Evolutionary conservation across 495 filamentous ascomycete genomes (phyloP), one percentile per base, ranked within the genome.

Genomic region (Aspergillus hancockii): DNA sequence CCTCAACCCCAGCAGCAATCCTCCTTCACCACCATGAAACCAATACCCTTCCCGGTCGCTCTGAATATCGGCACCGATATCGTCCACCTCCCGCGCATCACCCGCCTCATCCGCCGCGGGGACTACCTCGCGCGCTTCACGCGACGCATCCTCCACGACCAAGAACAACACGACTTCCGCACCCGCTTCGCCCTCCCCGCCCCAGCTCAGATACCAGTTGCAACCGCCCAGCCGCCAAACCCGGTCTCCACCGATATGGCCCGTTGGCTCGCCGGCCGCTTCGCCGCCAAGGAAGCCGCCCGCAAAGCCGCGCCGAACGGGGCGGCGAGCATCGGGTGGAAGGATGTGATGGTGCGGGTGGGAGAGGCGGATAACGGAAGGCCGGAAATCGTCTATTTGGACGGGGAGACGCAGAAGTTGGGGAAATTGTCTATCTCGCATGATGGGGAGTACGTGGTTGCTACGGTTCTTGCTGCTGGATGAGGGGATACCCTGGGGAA

Each of bases 361-460:
- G 72, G 71, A 34, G 65, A 61, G 60, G 63, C 52, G 13, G 58
- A 57, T 18, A 47, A 49, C 8, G 66, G 72, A 5, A 63, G 67
- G 61, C 80, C 73, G 50, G 73, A 76, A 63, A 64, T 79, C 53
- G 70, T 80, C 5, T 78, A 71, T 65, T 58, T 75, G 61, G 69
- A 25, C 21, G 63, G 52, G 25, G 55, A 52, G 19, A 67, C 61
- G 7, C 73, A 69, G 32, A 64, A 68, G 43, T 40, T 75, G 23
- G 78, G 71, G 18, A 69, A 58, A 61, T 59, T 83, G 58, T 81
- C 80, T 30, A 83, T 86, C 59, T 82, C 81, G 46, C 83, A 86
- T 74, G 83, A 85, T 74, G 81, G 81, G 45, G 82, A 81, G 49
- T 85, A 86, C 68, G 81, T 84, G 18, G 71, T 83, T 59, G 83